Percentiles rank a stretch among this genome's conserved stretches.
phyloP scores from a whole-genome alignment of 306 rosid species.

The Cercis canadensis region DNA sequence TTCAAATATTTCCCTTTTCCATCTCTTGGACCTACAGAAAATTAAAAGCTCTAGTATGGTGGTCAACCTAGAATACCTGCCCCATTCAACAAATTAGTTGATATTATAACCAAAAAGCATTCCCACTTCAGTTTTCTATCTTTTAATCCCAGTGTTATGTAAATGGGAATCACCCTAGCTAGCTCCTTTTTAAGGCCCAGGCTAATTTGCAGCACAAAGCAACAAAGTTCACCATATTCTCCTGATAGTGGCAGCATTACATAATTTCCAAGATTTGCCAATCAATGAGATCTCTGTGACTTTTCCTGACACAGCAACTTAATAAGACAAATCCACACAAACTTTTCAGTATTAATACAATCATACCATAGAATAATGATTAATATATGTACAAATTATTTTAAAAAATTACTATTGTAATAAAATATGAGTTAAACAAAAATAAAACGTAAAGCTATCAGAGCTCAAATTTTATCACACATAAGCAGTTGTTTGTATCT shows the following conservation, averaged over 20 bases:
- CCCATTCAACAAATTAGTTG: neutral
- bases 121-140: slow-evolving; percentile 35
- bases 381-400: no score
- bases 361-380: neutral
- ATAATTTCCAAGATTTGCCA: slow-evolving; percentile 38
- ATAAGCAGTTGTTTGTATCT: no score
- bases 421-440: no score
- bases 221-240: neutral
- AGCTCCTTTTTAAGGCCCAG: slow-evolving; percentile 4
- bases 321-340: neutral
- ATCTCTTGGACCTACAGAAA: slow-evolving; percentile 19
- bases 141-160: slow-evolving; percentile 12
- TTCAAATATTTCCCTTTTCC: slow-evolving; percentile 28
- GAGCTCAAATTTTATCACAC: no score
- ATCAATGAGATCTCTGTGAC: slow-evolving; percentile 41
- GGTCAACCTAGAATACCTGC: slow-evolving; percentile 32
- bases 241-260: neutral
- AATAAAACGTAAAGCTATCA: no score
- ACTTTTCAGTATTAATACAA: neutral
- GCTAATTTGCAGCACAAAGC: slow-evolving; percentile 9
- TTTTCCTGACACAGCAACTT: neutral
- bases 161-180: slow-evolving; percentile 37
- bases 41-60: slow-evolving; percentile 7
- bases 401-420: no score
- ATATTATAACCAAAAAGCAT: slow-evolving; percentile 27